phyloP scores from a whole-genome alignment of 257 asterid species.

The Nicotiana otophora region DNA sequence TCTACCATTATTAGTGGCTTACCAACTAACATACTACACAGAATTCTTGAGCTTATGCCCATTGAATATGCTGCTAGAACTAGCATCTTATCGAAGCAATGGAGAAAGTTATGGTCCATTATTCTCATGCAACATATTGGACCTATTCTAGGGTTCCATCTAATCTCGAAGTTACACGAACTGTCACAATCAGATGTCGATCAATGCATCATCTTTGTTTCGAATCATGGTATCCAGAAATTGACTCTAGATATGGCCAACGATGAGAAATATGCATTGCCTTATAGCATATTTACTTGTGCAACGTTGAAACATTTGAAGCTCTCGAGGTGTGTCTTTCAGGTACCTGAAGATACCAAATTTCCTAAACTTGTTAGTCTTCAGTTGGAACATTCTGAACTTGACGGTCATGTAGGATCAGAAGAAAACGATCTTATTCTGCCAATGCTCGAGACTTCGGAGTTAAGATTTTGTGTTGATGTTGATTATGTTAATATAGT shows the following conservation, averaged over 20 bases:
- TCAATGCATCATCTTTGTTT: not conserved
- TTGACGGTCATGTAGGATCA: not conserved
- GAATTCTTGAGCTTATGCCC: not conserved
- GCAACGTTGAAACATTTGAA: not conserved
- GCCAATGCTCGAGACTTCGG: not conserved
- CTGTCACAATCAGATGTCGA: not conserved
- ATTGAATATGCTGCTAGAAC: not conserved
- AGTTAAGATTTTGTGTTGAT: not conserved
- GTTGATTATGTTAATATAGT: not conserved
- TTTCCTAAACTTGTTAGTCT: not conserved
- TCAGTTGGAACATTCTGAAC: not conserved
- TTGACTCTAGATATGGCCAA: not conserved
- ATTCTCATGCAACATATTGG: not conserved
- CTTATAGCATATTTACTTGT: not conserved
- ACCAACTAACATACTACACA: not conserved
- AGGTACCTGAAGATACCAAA: not conserved
- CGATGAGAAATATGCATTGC: not conserved
- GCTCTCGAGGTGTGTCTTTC: not conserved
- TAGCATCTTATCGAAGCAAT: not conserved
- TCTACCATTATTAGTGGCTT: not conserved
- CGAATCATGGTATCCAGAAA: not conserved
- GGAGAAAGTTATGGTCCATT: not conserved
- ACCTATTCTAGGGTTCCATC: not conserved
- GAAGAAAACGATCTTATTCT: not conserved
- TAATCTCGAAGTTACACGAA: fast-evolving